These are phyloP conservation scores for Steccherinum ochraceum DNA, from an alignment of 768 basidiomycete species.

Conservation along the genomic window DNA sequence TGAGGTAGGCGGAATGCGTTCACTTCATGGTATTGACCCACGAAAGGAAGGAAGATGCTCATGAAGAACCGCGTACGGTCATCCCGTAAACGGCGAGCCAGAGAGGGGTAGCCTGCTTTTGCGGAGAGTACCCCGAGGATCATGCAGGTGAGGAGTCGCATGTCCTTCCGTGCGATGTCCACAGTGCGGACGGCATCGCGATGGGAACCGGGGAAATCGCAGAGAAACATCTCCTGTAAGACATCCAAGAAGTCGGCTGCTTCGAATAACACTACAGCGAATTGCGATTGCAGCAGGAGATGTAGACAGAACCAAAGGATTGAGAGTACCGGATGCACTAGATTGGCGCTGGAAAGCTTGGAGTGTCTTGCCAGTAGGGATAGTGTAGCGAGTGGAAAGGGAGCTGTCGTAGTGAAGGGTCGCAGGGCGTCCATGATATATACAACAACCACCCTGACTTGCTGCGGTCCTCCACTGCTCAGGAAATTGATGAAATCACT, in stretches of 20 bases:
- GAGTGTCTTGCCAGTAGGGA: not conserved
- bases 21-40: not conserved
- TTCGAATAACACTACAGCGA: not conserved
- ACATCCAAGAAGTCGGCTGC: not conserved
- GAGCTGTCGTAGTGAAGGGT: not conserved
- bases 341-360: not conserved
- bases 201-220: not conserved
- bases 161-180: not conserved
- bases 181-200: not conserved
- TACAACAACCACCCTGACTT: not conserved
- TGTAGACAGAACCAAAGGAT: not conserved
- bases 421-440: not conserved
- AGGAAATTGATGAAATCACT: not conserved
- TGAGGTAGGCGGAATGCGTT: not conserved
- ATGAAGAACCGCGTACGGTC: not conserved
- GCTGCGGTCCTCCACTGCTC: not conserved
- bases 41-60: not conserved
- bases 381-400: not conserved
- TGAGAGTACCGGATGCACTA: not conserved
- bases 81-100: not conserved
- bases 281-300: not conserved
- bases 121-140: not conserved
- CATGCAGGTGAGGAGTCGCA: not conserved
- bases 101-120: not conserved
- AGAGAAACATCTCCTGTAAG: not conserved